Evolutionary conservation across 106 monocot species (phyloP), one percentile per base, ranked within the genome.

Genomic region (Hemerocallis citrina): DNA sequence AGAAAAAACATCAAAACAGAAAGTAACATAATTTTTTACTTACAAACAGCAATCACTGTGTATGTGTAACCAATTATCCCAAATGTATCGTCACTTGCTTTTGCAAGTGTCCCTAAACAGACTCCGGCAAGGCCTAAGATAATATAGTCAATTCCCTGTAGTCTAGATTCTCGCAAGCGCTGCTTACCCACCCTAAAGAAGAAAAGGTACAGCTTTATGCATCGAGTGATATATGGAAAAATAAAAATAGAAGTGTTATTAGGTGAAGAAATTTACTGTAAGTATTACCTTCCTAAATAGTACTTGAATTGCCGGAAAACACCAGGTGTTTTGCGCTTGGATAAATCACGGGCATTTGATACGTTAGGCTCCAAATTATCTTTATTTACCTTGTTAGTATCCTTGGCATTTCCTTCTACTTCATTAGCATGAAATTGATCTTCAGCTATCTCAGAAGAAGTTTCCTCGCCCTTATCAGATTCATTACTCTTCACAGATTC

Each of bases 11-110:
- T 19, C 28, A 33, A 28, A 31, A 15, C 20, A 50, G 15, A 39
- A 14, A 7, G 14, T 12, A 43, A 43, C 21, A 46, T 47, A 32
- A 34, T n/a, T 0, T 51, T 63, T 32, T 45, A 80, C 89, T 81
- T 89, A 89, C 89, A 89, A 59, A 89, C 89, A 59, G 89, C 89
- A 68, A 89, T 89, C 35, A 89, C 77, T 27, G 89, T 85, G 75
- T 85, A 89, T 52, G 85, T 84, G 67, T 85, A 89, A 61, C 89
- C 81, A 59, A 63, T 52, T 3, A 72, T 69, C 15, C 89, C 89
- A 55, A 89, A 85, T 60, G 77, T 70, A 57, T 85, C 89, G 60
- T 89, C 89, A 15, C 59, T 85, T 57, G 85, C 66, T 85, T 89
- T 89, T 36, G 85, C 84, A 67, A 85, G 73, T 45, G 75, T 85